Evolutionary conservation across 202 grass and related monocot genomes (phyloP), one percentile per base, ranked within the genome.

Genomic region (Digitaria exilis): DNA sequence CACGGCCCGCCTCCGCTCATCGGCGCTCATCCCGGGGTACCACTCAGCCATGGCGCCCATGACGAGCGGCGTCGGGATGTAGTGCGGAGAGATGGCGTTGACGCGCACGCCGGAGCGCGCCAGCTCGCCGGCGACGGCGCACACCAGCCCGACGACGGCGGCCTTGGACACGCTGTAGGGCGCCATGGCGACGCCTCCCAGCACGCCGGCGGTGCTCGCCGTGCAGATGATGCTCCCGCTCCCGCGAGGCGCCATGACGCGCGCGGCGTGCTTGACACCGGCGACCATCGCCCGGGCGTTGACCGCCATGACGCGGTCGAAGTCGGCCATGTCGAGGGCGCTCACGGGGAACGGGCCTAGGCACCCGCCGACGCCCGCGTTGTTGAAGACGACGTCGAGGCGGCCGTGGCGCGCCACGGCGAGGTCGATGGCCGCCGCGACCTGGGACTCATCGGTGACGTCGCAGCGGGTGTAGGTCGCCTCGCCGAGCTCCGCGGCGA

Each of bases 61-160:
- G 46, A 24, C 48, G 16, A 89, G 21, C 48, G 56, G 75, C 79
- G 90, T 92, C 5, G 90, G n/a, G n/a, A n/a, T n/a, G 44, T 30
- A 92, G 52, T 76, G 31, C 13, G 86, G 90, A 4, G 90, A 88
- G 61, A 92, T 86, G 80, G 82, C 84, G 60, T 92, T 92, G 29
- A 92, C n/a, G n/a, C n/a, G n/a, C n/a, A n/a, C n/a, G n/a, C n/a
- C n/a, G n/a, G n/a, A n/a, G n/a, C n/a, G n/a, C n/a, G n/a, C n/a
- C n/a, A n/a, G n/a, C n/a, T n/a, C n/a, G n/a, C n/a, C n/a, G n/a
- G n/a, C n/a, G n/a, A n/a, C n/a, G n/a, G n/a, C n/a, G n/a, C n/a
- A n/a, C n/a, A n/a, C n/a, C n/a, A n/a, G n/a, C 80, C 37, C 86
- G 4, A 37, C 35, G 35, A 37, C 35, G 35, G 69, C 44, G 88